Percentiles rank a stretch among this genome's conserved stretches.
Conservation (phyloP, 495 filamentous ascomycete genomes). For the Amphirosellinia nigrospora region DNA sequence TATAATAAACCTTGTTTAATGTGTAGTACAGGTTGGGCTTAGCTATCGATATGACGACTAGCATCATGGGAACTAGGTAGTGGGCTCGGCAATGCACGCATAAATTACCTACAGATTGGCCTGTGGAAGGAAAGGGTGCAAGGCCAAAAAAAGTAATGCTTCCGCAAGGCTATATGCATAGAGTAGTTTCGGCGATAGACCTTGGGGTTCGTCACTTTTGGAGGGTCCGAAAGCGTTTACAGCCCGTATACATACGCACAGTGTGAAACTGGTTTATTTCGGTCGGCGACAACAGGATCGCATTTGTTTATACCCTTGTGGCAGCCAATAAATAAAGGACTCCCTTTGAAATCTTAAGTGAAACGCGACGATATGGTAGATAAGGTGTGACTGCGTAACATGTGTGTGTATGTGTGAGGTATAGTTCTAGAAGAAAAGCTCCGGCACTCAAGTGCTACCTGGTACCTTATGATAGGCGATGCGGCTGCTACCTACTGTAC, state of each 20-base stretch:
- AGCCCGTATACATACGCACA: not conserved
- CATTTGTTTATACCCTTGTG: not conserved
- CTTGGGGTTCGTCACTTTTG: not conserved
- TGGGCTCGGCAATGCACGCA: conserved; percentile 4
- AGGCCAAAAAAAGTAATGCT: not conserved
- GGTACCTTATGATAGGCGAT: not conserved
- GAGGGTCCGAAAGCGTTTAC: not conserved
- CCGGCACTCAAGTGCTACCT: too few relatives aligned
- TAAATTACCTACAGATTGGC: not conserved
- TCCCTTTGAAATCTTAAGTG: not conserved
- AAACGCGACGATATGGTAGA: not conserved
- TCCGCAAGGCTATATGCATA: not conserved
- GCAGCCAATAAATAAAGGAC: not conserved
- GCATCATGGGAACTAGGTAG: conserved; percentile 2
- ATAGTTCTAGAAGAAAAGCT: too few relatives aligned
- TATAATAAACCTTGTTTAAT: conserved; percentile 1
- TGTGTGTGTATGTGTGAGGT: too few relatives aligned
- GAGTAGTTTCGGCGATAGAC: not conserved
- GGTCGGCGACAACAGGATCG: not conserved
- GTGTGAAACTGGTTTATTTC: not conserved
- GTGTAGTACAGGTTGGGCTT: not conserved
- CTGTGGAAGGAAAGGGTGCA: not conserved
- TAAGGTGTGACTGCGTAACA: not conserved
- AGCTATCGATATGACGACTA: not conserved
- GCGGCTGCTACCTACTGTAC: not conserved